Percentiles rank a stretch among this genome's conserved stretches.
Evolutionary conservation across 345 rosid genomes (phyloP).

Genomic region (Sisymbrium irio): DNA sequence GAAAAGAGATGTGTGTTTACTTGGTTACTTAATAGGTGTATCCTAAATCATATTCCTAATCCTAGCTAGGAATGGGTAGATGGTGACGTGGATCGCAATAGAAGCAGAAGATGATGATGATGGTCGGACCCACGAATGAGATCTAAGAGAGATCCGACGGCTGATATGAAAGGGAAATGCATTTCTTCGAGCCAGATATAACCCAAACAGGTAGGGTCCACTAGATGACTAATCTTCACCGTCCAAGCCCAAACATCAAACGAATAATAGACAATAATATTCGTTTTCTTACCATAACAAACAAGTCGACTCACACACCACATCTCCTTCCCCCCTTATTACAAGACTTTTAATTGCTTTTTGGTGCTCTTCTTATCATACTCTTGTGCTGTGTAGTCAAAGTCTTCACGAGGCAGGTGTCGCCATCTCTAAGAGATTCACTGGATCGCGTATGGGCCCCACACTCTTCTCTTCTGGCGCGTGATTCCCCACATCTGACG

Average conservation of each 20-base stretch:
- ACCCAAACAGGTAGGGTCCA: constrained; percentile 23
- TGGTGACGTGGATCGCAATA: constrained; percentile 30
- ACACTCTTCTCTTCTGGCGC: too few species aligned
- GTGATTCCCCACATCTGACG: background rate
- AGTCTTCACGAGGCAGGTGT: constrained; percentile 10
- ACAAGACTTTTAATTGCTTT: background rate
- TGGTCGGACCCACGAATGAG: constrained; percentile 3
- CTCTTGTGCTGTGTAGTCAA: background rate
- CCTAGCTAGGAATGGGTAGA: background rate
- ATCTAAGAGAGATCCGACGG: constrained; percentile 14
- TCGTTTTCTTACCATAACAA: too few species aligned
- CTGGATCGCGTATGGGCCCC: background rate
- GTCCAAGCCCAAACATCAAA: constrained; percentile 18
- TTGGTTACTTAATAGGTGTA: background rate
- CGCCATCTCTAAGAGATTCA: background rate
- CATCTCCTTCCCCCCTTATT: too few species aligned
- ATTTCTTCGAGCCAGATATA: constrained; percentile 5
- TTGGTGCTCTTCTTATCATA: background rate
- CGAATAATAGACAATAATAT: too few species aligned
- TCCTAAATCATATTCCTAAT: background rate
- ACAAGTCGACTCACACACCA: background rate
- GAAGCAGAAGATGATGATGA: background rate
- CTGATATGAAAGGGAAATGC: constrained; percentile 1
- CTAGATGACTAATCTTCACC: constrained; percentile 27
- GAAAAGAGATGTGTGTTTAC: background rate